phyloP scores from a whole-genome alignment of 1,284 basidiomycete species.

The Violaceomyces palustris region DNA sequence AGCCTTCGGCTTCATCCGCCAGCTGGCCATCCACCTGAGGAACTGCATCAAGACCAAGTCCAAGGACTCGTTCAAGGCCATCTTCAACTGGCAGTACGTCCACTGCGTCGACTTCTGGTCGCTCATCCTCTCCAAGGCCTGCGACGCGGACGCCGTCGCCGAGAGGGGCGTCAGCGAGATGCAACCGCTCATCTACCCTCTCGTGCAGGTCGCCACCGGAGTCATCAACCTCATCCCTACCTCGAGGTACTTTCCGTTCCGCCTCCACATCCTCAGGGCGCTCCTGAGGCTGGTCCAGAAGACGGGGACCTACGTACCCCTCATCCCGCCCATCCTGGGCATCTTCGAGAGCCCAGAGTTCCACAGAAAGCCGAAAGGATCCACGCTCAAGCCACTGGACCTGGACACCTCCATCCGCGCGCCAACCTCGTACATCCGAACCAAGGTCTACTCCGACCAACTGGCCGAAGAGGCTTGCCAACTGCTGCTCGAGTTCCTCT shows the following conservation, averaged over 20 bases:
- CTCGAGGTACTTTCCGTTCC: constrained; percentile 72
- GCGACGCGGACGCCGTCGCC: constrained; percentile 26
- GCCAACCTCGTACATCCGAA: constrained; percentile 82
- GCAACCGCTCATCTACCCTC: constrained; percentile 83
- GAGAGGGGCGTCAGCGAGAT: constrained; percentile 65
- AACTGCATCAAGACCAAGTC: constrained; percentile 82
- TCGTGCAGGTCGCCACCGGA: constrained; percentile 88
- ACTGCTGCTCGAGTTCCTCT: constrained; percentile 69
- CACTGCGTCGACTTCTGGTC: constrained; percentile 97
- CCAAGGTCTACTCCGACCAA: constrained; percentile 77
- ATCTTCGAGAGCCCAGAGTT: constrained; percentile 75
- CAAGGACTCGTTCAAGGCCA: constrained; percentile 46
- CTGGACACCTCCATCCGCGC: constrained; percentile 80
- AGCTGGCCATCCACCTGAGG: constrained; percentile 86
- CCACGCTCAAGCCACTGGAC: constrained; percentile 84
- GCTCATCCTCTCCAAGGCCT: constrained; percentile 59
- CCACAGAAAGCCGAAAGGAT: constrained; percentile 72
- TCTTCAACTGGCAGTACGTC: constrained; percentile 87
- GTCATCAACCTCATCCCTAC: constrained; percentile 86
- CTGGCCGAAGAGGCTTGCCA: constrained; percentile 76
- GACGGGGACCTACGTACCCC: constrained; percentile 80
- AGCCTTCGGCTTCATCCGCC: constrained; percentile 92
- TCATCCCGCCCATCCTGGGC: constrained; percentile 78
- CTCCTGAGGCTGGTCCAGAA: constrained; percentile 69
- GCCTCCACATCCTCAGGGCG: constrained; percentile 70